A percentile compares a stretch with the other conserved stretches of the same genome.
phyloP scores from a whole-genome alignment of 306 rosid genomes.

The Vigna radiata region DNA sequence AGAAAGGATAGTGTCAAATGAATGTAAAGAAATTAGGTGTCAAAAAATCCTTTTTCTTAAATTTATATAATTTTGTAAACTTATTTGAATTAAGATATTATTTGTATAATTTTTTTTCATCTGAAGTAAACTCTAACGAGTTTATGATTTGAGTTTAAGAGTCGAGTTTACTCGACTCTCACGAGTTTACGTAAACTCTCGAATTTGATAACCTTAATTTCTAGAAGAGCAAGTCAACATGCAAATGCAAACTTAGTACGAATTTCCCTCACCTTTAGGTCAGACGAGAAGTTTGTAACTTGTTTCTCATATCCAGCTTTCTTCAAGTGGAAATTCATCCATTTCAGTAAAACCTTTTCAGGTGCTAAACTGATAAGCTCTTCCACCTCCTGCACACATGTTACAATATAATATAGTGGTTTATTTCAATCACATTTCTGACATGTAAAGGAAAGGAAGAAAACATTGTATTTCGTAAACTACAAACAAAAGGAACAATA shows the following conservation, averaged over 20 bases:
- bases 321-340: slow-evolving; percentile 99
- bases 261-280: slow-evolving; percentile 76
- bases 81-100: no score
- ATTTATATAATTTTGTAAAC: no score
- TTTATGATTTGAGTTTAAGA: no score
- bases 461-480: slow-evolving; percentile 27
- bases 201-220: neutral
- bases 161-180: no score
- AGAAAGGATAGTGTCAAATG: no score
- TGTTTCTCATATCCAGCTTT: slow-evolving; percentile 93
- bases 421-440: slow-evolving; percentile 9
- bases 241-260: slow-evolving; percentile 26
- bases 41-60: no score
- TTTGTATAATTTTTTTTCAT: no score
- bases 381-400: slow-evolving; percentile 85
- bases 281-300: slow-evolving; percentile 97
- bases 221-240: slow-evolving; percentile 28
- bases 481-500: slow-evolving; percentile 25
- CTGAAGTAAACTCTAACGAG: no score
- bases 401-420: slow-evolving; percentile 29
- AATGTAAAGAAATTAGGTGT: no score
- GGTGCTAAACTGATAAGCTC: slow-evolving; percentile 95
- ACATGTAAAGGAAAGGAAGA: slow-evolving; percentile 35
- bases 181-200: no score
- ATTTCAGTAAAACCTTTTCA: slow-evolving; percentile 91